Evolutionary conservation across 768 basidiomycete species (phyloP).

Genomic region (Rhodosporidiobolus odoratus): DNA sequence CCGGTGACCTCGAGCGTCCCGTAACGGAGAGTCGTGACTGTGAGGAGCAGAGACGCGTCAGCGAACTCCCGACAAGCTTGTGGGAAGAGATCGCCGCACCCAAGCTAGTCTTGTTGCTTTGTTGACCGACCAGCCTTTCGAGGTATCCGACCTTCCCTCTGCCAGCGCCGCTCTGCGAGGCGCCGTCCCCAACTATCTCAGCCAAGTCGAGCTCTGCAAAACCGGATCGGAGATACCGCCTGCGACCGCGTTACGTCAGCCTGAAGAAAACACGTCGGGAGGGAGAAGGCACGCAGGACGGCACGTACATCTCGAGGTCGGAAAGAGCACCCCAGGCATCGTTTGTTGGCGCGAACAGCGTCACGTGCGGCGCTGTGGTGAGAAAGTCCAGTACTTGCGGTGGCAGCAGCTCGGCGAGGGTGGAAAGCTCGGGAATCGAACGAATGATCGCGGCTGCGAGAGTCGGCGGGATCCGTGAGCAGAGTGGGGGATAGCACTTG

Average conservation of each 20-base stretch:
- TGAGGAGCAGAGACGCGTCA: constrained; percentile 23
- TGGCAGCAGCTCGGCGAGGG: constrained; percentile 68
- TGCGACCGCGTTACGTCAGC: not conserved
- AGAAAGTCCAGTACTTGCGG: constrained; percentile 56
- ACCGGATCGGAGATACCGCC: constrained; percentile 78
- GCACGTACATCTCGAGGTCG: constrained; percentile 58
- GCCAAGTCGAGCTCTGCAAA: constrained; percentile 74
- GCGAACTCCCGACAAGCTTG: constrained; percentile 12
- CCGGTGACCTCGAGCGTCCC: constrained; percentile 59
- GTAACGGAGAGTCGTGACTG: constrained; percentile 49
- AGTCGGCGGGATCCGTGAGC: not conserved
- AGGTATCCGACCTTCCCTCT: constrained; percentile 46
- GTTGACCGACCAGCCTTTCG: constrained; percentile 33
- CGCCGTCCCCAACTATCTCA: constrained; percentile 72
- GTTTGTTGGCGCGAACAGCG: constrained; percentile 82
- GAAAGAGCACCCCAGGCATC: constrained; percentile 75
- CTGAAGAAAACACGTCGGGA: not conserved
- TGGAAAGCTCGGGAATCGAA: constrained; percentile 60
- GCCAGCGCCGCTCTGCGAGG: constrained; percentile 50
- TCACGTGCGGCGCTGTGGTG: constrained; percentile 56
- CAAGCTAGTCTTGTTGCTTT: not conserved
- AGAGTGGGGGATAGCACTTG: not conserved
- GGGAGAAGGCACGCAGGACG: not conserved
- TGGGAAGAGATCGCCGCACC: not conserved
- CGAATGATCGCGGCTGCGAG: constrained; percentile 59